Evolutionary conservation across 2,329 filamentous ascomycete species (phyloP), one percentile per base, ranked within the genome.

Genomic region (Geosmithia morbida): DNA sequence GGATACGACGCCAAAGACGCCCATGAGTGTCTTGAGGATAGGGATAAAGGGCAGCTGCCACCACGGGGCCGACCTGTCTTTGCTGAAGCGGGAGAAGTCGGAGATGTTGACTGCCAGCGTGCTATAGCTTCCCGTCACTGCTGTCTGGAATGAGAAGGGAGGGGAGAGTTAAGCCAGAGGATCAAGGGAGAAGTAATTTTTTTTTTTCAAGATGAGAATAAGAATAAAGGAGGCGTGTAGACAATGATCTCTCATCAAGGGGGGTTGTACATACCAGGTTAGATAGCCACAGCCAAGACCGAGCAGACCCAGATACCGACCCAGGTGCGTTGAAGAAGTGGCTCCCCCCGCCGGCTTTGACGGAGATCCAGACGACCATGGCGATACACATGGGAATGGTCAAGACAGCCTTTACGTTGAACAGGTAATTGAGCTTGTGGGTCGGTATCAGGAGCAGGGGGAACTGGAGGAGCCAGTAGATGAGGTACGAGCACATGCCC

Each of bases 391-490:
- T 49, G 14, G 49, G 50, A 1, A 50, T 53, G 18, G 46, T 52
- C 11, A 53, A 42, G 50, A 26, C 61, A 59, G 60, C 57, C 20
- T 62, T 62, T 43, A 59, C 49, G 26, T 57, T 57, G 52, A 68
- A 64, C 40, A 65, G 58, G 10, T 51, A 55, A 19, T 61, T 58
- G 10, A 67, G 55, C 18, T 60, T 59, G 43, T 66, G 59, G 1
- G 64, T 63, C 2, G 58, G 61, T 18, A 68, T 61, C 48, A 59
- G 62, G 45, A 66, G 56, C 7, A 72, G 58, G 1, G 59, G 58
- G 7, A 67, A 66, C 52, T 72, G 69, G 3, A 66, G 54, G 41
- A 69, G 65, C 63, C 68, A 73, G 53, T 69, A 72, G 14, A 71
- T 55, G 46, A 72, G 67, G 50, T 67, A 64, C 39, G 60, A 70